A percentile compares a stretch with the other conserved stretches of the same genome.
Conservation (phyloP, 306 rosid species). For the Hippophae rhamnoides region DNA sequence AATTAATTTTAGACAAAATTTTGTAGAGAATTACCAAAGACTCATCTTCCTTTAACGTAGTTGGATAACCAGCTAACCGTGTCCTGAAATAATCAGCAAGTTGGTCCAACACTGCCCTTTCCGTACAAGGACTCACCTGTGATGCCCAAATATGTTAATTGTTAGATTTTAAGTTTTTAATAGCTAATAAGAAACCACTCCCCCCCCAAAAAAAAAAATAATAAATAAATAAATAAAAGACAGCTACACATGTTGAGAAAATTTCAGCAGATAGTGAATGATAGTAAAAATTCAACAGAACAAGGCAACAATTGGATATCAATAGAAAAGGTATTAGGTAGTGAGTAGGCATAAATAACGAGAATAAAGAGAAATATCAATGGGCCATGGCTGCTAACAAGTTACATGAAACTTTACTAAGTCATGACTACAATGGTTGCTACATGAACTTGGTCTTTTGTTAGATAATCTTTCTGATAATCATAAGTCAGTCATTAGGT, state of each 20-base stretch:
- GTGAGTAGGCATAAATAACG: background rate
- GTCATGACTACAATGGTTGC: too few relatives aligned
- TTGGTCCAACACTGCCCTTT: constrained; percentile 84
- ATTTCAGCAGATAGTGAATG: too few relatives aligned
- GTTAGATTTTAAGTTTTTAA: background rate
- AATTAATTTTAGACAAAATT: background rate
- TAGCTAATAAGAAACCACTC: constrained; percentile 15
- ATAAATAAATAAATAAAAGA: too few relatives aligned
- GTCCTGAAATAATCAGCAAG: constrained; percentile 64
- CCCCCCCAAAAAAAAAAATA: too few relatives aligned
- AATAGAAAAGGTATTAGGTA: background rate
- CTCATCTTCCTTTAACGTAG: constrained; percentile 82
- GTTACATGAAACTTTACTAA: too few relatives aligned
- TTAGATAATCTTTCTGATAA: too few relatives aligned
- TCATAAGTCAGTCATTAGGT: too few relatives aligned
- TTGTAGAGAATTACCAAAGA: constrained; percentile 43
- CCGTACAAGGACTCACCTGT: constrained; percentile 93
- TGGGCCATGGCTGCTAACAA: too few relatives aligned
- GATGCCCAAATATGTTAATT: constrained; percentile 15
- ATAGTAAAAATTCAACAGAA: background rate
- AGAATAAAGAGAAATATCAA: background rate
- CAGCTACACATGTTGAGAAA: too few relatives aligned
- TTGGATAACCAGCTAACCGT: constrained; percentile 80
- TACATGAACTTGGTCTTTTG: too few relatives aligned
- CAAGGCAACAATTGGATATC: background rate